Evolutionary conservation across 2,329 filamentous ascomycete species (phyloP).

Genomic region (Berkeleyomyces rouxiae): DNA sequence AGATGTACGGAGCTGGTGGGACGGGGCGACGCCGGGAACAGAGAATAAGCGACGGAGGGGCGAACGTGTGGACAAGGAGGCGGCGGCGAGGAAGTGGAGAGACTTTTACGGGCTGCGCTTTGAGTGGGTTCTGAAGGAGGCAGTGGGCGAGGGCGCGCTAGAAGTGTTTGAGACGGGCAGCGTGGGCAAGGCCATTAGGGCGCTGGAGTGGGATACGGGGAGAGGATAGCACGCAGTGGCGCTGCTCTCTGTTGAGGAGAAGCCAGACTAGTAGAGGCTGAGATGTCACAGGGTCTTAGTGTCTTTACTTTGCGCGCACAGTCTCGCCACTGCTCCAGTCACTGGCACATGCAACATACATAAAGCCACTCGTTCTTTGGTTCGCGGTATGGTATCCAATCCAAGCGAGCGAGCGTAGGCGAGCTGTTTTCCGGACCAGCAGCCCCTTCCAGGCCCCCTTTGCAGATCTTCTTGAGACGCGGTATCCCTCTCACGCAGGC

Average conservation of each 20-base stretch:
- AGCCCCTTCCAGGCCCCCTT: background rate
- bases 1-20: conserved; percentile 50
- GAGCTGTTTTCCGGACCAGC: background rate
- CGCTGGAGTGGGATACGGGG: conserved; percentile 22
- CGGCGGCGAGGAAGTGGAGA: conserved; percentile 47
- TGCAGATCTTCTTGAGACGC: background rate
- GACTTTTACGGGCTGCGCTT: conserved; percentile 53
- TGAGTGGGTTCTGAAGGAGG: conserved; percentile 55
- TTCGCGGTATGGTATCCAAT: background rate
- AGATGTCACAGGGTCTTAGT: background rate
- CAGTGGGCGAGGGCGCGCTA: conserved; percentile 50
- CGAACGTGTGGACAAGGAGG: conserved; percentile 26
- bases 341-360: background rate
- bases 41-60: conserved; percentile 35
- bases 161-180: conserved; percentile 61
- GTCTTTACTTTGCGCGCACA: background rate
- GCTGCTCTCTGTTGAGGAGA: background rate
- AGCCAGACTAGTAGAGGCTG: conserved; percentile 14
- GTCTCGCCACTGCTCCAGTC: background rate
- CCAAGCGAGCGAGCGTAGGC: conserved; percentile 10
- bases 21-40: conserved; percentile 18
- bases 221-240: conserved; percentile 22
- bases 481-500: background rate
- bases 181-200: conserved; percentile 41
- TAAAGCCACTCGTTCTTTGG: background rate